Conservation (phyloP, 257 asterid species). For the Ophiorrhiza pumila region DNA sequence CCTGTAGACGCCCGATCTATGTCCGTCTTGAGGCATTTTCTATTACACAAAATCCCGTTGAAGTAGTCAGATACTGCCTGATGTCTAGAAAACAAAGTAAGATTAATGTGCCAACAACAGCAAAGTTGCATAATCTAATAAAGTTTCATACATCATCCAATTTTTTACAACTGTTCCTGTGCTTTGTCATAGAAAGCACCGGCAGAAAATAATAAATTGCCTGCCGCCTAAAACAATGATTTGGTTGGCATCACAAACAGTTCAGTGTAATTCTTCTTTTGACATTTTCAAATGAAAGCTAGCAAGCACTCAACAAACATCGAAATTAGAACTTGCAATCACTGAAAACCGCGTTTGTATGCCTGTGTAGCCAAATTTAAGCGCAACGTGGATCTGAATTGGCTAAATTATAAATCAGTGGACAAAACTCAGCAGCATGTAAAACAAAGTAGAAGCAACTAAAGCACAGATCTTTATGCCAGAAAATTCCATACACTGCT, state of each 20-base stretch:
- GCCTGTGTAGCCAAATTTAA: background rate
- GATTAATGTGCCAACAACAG: constrained; percentile 25
- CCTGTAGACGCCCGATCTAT: constrained; percentile 58
- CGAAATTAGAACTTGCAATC: background rate
- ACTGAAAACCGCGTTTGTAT: constrained; percentile 3
- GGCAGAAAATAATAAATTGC: constrained; percentile 19
- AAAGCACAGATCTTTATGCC: constrained; percentile 12
- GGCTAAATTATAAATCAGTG: constrained; percentile 1
- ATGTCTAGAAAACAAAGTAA: constrained; percentile 19
- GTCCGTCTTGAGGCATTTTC: constrained; percentile 65
- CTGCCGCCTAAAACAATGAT: constrained; percentile 39
- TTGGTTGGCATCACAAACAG: background rate
- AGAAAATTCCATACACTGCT: background rate
- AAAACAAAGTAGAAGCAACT: constrained; percentile 7
- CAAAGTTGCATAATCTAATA: constrained; percentile 25
- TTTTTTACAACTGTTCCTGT: constrained; percentile 17
- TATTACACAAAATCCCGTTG: constrained; percentile 21
- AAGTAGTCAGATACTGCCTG: constrained; percentile 31
- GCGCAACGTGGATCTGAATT: constrained; percentile 22
- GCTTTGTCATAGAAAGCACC: constrained; percentile 23
- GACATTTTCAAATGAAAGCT: constrained; percentile 26
- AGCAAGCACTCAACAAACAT: background rate
- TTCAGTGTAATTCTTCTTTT: constrained; percentile 5
- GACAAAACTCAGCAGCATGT: background rate
- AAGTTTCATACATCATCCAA: constrained; percentile 9